Base-by-base conservation (phyloP, 148 eudicot species). In the Rhododendron molle region DNA sequence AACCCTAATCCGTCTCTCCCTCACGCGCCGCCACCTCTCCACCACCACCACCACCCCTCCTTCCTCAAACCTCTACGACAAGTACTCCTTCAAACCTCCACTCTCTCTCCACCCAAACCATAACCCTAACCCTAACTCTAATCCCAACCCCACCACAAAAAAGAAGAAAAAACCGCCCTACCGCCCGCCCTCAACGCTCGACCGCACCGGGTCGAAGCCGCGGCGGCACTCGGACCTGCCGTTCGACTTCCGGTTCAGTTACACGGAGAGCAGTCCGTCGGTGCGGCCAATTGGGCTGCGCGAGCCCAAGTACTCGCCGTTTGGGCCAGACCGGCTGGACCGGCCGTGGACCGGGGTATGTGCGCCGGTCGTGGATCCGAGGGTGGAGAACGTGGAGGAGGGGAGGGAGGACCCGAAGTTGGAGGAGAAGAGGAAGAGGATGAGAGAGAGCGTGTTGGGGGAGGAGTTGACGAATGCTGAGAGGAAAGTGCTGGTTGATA, bases 231-330 rank as follows among this genome's bases (percentile, higher is more conserved):
- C 96, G 1, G 85, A 81, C 30, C 88, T 95, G 8, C 98, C 99
- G 28, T 96, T 95, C 76, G 99, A 96, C 83, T 96, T 95, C 92
- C 92, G 94, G 77, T 94, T 87, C 92, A 96, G 98, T 54, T 96
- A 96, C 92, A 95, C 99, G 4, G 99, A 96, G 84, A 91, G 91
- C 28, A 90, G 72, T 85, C 89, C 90, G 1, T 74, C 86, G n/a
- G 92, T 88, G 21, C 81, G 93, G 87, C 99, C 99, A 1, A 95
- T 96, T 81, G 99, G 98, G 83, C 94, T 96, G 36, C 90, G 97
- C 13, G 98, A 89, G 89, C 99, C 99, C 16, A 94, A 92, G 76
- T 95, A 96, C 92, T 95, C 98, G 12, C 99, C 99, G 0, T 96
- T 96, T 47, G 99, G 99, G 1, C 98, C 98, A 81, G 97, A 91